Base-by-base conservation (phyloP, 768 basidiomycete genomes). In the Glaciozyma antarctica region DNA sequence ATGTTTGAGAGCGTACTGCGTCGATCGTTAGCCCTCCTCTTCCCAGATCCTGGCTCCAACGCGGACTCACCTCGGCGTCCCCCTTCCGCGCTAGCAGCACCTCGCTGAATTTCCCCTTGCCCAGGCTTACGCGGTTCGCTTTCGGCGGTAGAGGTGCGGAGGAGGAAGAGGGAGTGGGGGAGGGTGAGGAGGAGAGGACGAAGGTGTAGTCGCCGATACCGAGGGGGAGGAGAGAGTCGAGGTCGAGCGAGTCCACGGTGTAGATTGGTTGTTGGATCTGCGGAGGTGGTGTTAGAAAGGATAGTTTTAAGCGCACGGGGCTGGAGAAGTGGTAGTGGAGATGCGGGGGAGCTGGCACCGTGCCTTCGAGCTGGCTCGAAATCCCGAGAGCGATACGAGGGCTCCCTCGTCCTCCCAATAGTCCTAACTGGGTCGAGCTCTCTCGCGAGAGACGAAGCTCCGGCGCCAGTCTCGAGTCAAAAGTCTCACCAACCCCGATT, bases 1-100 rank as follows among this genome's bases (percentile, higher is more conserved):
- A 62, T 79, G 78, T 67, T 80, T 80, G 64, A 80, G 70, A 2
- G 78, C 79, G 67, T 75, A 78, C 78, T 79, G 72, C 44, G 41
- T 54, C 26, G 34, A 34, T 13, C 7, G 47, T 21, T 15, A 53
- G 32, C 3, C 16, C 45, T 57, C 58, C 45, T 32, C 7, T 15
- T 7, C 2, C 13, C 10, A 15, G 12, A 16, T 38, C 22, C 24
- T n/a, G 22, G 30, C 28, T 9, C 17, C 58, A 49, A 21, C 48
- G 58, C 15, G 26, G 22, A 63, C 78, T 63, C 60, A 78, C 79
- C 54, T 74, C 61, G 21, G 65, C 47, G 0, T 72, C 77, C 30
- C 74, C 75, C 38, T 75, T 73, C 5, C 73, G 73, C 2, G 78
- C 78, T 43, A 77, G 74, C 58, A 77, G 75, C 0, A 80, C 79